These are phyloP conservation scores for Mycena polygramma DNA, from an alignment of 768 basidiomycete genomes.

Conservation along the genomic window DNA sequence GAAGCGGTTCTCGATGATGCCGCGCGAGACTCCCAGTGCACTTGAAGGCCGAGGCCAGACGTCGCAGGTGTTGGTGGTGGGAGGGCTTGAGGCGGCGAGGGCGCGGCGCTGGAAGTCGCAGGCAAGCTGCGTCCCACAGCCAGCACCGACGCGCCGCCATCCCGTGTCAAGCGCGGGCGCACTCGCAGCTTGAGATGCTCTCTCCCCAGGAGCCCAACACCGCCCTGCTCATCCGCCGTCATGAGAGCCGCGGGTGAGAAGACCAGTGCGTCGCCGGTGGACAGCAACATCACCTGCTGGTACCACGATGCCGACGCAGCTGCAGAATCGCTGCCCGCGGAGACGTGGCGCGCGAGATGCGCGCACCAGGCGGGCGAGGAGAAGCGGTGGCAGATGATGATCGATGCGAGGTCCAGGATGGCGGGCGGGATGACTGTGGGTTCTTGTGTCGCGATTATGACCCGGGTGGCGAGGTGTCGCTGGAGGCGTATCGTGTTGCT, in stretches of 20 bases:
- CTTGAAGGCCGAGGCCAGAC: background rate
- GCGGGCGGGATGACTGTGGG: conserved; percentile 68
- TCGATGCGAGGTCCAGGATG: conserved; percentile 62
- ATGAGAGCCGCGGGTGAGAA: conserved; percentile 29
- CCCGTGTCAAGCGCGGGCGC: conserved; percentile 14
- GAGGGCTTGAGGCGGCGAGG: background rate
- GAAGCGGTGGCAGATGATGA: conserved; percentile 65
- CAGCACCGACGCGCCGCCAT: conserved; percentile 12
- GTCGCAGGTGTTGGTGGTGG: background rate
- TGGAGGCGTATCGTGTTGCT: conserved; percentile 65
- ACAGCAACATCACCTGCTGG: conserved; percentile 32
- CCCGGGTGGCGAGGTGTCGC: conserved; percentile 63
- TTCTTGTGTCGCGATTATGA: conserved; percentile 69
- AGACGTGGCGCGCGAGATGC: conserved; percentile 61
- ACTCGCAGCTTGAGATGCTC: conserved; percentile 13
- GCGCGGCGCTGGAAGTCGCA: background rate
- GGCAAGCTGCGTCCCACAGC: conserved; percentile 14
- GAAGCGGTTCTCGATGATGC: too few species aligned
- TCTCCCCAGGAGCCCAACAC: conserved; percentile 2
- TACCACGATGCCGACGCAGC: conserved; percentile 40
- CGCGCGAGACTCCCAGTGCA: background rate
- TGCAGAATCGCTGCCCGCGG: conserved; percentile 52
- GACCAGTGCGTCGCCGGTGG: conserved; percentile 32
- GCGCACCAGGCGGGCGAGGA: conserved; percentile 70
- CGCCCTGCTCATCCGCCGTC: conserved; percentile 8